phyloP scores from a whole-genome alignment of 805 yeast genomes.

The Saitoella complicata region DNA sequence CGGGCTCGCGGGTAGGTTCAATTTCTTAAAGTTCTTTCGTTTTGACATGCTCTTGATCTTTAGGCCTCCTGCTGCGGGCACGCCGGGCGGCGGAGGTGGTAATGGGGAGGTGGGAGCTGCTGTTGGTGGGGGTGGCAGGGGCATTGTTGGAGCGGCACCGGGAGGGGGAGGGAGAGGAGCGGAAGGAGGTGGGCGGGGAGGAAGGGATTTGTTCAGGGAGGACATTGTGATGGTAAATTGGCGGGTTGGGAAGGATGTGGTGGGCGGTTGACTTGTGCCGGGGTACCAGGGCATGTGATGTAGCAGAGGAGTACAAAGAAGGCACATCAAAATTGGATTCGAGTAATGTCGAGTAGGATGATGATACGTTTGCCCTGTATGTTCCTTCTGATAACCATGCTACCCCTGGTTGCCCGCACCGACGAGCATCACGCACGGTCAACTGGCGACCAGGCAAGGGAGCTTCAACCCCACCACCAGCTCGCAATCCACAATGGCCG shows the following conservation, averaged over 20 bases:
- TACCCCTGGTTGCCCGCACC: neutral
- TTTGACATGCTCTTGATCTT: conserved; percentile 28
- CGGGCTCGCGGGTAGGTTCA: conserved; percentile 24
- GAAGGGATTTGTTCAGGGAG: too few relatives aligned
- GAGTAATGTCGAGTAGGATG: too few relatives aligned
- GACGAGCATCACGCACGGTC: neutral
- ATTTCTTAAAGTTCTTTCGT: conserved; percentile 42
- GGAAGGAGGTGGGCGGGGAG: too few relatives aligned
- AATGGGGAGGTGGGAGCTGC: neutral
- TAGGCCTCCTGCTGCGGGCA: neutral
- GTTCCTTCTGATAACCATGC: neutral
- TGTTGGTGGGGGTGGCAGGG: neutral
- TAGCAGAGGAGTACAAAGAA: too few relatives aligned
- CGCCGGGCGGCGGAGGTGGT: neutral
- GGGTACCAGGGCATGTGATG: too few relatives aligned
- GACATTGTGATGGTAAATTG: too few relatives aligned
- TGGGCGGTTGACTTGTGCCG: too few relatives aligned
- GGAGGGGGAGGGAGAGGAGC: neutral
- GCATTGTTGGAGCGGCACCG: neutral
- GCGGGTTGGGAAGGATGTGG: too few relatives aligned
- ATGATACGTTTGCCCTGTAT: neutral
- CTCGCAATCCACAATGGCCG: conserved; percentile 3
- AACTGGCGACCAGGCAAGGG: neutral
- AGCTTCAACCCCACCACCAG: neutral
- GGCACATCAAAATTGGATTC: too few relatives aligned